Evolutionary conservation across 352 stramenopile genomes (phyloP), one percentile per base, ranked within the genome.

Genomic region (Globisporangium heterothallicum): DNA sequence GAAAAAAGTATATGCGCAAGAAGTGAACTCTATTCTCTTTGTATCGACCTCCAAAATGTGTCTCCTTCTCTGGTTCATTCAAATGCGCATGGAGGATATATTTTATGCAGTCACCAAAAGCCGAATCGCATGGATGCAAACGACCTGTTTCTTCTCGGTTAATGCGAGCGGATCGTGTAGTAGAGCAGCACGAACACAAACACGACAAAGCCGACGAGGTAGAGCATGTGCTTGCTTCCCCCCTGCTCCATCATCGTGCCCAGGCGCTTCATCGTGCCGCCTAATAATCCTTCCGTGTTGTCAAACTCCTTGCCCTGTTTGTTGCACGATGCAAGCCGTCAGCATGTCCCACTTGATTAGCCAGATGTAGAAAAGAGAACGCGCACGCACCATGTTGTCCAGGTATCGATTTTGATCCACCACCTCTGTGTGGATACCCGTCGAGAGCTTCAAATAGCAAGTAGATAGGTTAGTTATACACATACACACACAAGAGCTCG

Each of bases 151-250:
- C 32, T 38, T n/a, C 32, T 3, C 29, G 30, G 70, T 60, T 86
- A 86, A 44, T 86, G 61, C 13, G 72, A 86, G 47, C 80, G 75
- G 41, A 91, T 91, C 43, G 75, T 64, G 52, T 82, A 88, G 64
- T 92, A 94, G 27, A 94, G 70, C 54, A 94, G 70, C 50, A 92
- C 68, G 47, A 94, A 92, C 40, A 94, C 81, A 44, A 94, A 55
- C 14, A 94, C 77, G 25, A 94, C 84, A 48, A 94, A 94, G 51
- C 55, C 70, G 40, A 92, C 75, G 57, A 94, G 68, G 52, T 92
- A 90, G 53, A 90, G 76, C 84, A 94, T 94, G 70, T 94, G 84
- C 64, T 88, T 92, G 69, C 80, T 88, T 35, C 84, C 80, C 42
- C 84, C 84, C 27, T 91, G 80, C 30, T 92, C 79, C 79, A 94